Evolutionary conservation across 2,329 filamentous ascomycete species (phyloP).

Genomic region (Colletotrichum noveboracense): DNA sequence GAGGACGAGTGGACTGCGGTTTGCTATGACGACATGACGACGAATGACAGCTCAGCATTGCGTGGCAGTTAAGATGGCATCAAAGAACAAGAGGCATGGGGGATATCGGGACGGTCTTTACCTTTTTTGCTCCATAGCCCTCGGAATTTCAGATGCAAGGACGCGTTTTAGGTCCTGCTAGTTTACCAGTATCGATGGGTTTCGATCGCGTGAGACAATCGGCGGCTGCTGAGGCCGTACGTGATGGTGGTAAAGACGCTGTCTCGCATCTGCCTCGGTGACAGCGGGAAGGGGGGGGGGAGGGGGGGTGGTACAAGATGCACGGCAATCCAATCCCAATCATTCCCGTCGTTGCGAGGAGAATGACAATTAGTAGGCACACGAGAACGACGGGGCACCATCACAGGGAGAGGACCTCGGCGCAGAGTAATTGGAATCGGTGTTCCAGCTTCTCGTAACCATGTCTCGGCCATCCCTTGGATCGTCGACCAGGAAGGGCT

Average conservation of each 20-base stretch:
- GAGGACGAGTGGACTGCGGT: neutral
- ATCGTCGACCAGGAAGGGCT: neutral
- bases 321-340: neutral
- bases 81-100: neutral
- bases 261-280: neutral
- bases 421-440: neutral
- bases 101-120: slow-evolving; percentile 3
- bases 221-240: neutral
- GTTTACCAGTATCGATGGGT: neutral
- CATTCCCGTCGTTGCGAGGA: neutral
- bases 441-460: neutral
- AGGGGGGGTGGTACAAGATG: neutral
- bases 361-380: neutral
- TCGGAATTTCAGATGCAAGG: slow-evolving; percentile 10
- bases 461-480: slow-evolving; percentile 10
- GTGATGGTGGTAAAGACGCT: neutral
- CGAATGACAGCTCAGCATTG: slow-evolving; percentile 11
- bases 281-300: neutral
- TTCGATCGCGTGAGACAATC: neutral
- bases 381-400: neutral
- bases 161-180: neutral
- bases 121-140: neutral
- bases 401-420: neutral
- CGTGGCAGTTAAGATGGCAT: slow-evolving; percentile 9
- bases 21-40: slow-evolving; percentile 17